These are phyloP conservation scores for Neoboletus magnificus DNA, from an alignment of 768 basidiomycete genomes.

Conservation along the genomic window DNA sequence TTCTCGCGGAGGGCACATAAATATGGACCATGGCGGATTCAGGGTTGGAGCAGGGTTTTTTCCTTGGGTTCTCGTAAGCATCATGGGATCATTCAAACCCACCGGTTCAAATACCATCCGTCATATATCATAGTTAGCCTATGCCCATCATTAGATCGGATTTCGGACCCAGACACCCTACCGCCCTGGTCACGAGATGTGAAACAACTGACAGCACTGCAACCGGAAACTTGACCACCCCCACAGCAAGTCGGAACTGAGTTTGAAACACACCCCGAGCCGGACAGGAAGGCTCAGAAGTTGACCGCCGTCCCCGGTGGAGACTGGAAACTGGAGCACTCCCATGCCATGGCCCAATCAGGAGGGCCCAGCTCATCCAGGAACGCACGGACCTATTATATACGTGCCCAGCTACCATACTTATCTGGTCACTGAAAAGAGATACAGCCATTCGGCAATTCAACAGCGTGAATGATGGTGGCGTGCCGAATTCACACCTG, in stretches of 20 bases:
- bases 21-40: neutral
- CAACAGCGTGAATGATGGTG: neutral
- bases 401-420: neutral
- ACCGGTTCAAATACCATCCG: neutral
- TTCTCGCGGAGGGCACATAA: neutral
- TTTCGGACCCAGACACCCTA: neutral
- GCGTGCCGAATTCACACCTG: neutral
- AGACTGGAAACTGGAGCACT: neutral
- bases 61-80: neutral
- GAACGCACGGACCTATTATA: neutral
- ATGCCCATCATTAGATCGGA: no score
- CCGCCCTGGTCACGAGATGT: neutral
- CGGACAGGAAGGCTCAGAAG: neutral
- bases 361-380: neutral
- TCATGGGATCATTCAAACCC: neutral
- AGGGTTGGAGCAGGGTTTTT: neutral
- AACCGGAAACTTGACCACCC: neutral
- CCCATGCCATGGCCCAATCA: neutral
- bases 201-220: neutral
- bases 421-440: neutral
- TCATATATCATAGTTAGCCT: no score
- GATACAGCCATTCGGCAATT: neutral
- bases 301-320: no score
- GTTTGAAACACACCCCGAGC: slow-evolving; percentile 1
- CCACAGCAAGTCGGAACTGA: neutral